A percentile compares a stretch with the other conserved stretches of the same genome.
These are phyloP conservation scores for Tympanopsis confertula DNA, from an alignment of 2,329 filamentous ascomycete species.

Conservation along the genomic window DNA sequence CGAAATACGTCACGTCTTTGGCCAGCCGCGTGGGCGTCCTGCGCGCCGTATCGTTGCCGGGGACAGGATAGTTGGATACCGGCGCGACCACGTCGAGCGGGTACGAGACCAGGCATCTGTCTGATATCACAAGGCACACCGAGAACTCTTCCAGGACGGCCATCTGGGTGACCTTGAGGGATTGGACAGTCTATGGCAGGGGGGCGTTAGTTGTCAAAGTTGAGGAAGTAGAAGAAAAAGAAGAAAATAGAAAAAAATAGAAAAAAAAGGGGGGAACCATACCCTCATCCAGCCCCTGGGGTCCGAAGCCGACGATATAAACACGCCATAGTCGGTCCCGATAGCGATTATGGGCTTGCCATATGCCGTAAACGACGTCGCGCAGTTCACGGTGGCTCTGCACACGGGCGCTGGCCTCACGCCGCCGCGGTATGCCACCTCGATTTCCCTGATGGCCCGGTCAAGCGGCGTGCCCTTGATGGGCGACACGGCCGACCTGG, in stretches of 20 bases:
- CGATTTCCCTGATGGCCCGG: slow-evolving; percentile 78
- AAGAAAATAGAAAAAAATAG: slow-evolving; percentile 1
- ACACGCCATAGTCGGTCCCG: slow-evolving; percentile 90
- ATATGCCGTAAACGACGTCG: slow-evolving; percentile 75
- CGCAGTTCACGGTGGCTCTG: slow-evolving; percentile 79
- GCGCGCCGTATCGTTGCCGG: slow-evolving; percentile 59
- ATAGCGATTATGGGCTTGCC: slow-evolving; percentile 84
- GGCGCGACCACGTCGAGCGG: slow-evolving; percentile 75
- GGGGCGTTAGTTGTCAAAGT: slow-evolving; percentile 13
- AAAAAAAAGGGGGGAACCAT: slow-evolving; percentile 27
- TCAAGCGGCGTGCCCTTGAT: slow-evolving; percentile 88
- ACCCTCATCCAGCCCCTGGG: slow-evolving; percentile 85
- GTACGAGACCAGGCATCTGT: slow-evolving; percentile 84
- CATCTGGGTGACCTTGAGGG: slow-evolving; percentile 74
- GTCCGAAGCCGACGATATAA: slow-evolving; percentile 76
- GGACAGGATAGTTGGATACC: slow-evolving; percentile 47
- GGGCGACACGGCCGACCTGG: slow-evolving; percentile 56
- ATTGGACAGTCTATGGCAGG: slow-evolving; percentile 56
- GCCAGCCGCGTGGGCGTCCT: slow-evolving; percentile 85
- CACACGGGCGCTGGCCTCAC: slow-evolving; percentile 69
- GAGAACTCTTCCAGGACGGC: slow-evolving; percentile 93
- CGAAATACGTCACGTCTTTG: slow-evolving; percentile 93
- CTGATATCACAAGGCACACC: slow-evolving; percentile 79
- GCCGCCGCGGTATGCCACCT: slow-evolving; percentile 61
- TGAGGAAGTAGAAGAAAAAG: slow-evolving; percentile 6